Conservation (phyloP, 768 basidiomycete species). For the Calocybe indica region DNA sequence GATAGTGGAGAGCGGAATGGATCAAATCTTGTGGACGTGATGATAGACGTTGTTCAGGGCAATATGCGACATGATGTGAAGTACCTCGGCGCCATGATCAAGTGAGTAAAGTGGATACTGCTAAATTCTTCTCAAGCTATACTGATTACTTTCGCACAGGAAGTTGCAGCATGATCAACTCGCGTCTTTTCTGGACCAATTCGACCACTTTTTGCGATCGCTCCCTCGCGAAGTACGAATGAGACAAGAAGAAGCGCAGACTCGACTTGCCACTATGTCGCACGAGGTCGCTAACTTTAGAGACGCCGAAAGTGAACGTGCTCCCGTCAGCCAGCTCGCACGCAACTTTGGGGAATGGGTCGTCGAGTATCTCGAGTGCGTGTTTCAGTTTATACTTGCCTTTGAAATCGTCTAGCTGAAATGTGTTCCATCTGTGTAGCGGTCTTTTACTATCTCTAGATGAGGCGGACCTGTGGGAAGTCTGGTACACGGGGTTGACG, state of each 20-base stretch:
- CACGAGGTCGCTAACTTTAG: neutral
- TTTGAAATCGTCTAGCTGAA: neutral
- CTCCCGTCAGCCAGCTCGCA: slow-evolving; percentile 10
- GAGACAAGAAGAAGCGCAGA: slow-evolving; percentile 6
- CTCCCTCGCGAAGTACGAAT: slow-evolving; percentile 31
- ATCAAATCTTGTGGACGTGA: slow-evolving; percentile 18
- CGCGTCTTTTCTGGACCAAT: slow-evolving; percentile 27
- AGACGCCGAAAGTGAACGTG: slow-evolving; percentile 9
- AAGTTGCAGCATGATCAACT: slow-evolving; percentile 34
- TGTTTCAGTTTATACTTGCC: neutral
- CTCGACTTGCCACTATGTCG: neutral
- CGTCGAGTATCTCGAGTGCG: slow-evolving; percentile 42
- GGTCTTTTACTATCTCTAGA: slow-evolving; percentile 40
- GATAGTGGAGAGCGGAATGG: slow-evolving; percentile 11
- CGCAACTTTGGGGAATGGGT: slow-evolving; percentile 45
- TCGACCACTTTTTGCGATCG: slow-evolving; percentile 32
- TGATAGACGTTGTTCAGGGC: slow-evolving; percentile 40
- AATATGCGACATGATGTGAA: slow-evolving; percentile 39
- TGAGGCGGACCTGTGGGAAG: slow-evolving; percentile 50
- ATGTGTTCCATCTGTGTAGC: slow-evolving; percentile 22
- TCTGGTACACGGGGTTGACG: slow-evolving; percentile 66
- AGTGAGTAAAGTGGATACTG: slow-evolving; percentile 26
- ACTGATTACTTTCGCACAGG: slow-evolving; percentile 10
- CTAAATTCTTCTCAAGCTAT: neutral
- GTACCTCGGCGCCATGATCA: slow-evolving; percentile 39